These are phyloP conservation scores for Solanum commersonii DNA, from an alignment of 257 asterid genomes.

Conservation along the genomic window DNA sequence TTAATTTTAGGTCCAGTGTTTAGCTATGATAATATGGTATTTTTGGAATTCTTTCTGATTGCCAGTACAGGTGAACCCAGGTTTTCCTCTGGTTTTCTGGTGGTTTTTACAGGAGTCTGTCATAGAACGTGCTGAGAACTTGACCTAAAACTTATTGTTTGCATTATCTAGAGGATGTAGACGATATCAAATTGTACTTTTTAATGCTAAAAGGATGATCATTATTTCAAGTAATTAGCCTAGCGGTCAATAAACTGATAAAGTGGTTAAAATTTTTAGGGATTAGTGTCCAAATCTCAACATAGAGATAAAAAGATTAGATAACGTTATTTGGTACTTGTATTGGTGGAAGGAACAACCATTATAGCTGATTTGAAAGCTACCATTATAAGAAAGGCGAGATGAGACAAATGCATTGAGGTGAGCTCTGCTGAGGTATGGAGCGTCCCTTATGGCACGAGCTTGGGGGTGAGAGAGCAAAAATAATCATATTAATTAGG, in stretches of 20 bases:
- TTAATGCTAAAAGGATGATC: background rate
- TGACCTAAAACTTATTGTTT: background rate
- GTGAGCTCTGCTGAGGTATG: background rate
- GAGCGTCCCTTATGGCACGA: background rate
- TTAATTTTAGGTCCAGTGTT: background rate
- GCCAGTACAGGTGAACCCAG: background rate
- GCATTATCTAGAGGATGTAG: background rate
- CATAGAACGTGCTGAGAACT: background rate
- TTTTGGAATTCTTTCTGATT: background rate
- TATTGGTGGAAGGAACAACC: background rate
- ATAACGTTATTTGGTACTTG: background rate
- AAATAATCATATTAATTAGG: background rate
- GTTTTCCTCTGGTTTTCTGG: background rate
- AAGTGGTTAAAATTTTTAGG: background rate
- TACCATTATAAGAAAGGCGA: background rate
- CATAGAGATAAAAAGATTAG: background rate
- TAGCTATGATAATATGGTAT: background rate
- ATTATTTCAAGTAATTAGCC: background rate
- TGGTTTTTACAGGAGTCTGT: background rate
- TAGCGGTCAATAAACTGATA: background rate
- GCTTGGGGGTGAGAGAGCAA: background rate
- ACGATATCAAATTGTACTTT: background rate
- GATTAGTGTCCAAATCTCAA: background rate
- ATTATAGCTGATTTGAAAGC: background rate
- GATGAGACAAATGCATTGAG: background rate